These are phyloP conservation scores for Parastagonospora nodorum DNA, from an alignment of 2,329 filamentous ascomycete genomes.

Conservation along the genomic window DNA sequence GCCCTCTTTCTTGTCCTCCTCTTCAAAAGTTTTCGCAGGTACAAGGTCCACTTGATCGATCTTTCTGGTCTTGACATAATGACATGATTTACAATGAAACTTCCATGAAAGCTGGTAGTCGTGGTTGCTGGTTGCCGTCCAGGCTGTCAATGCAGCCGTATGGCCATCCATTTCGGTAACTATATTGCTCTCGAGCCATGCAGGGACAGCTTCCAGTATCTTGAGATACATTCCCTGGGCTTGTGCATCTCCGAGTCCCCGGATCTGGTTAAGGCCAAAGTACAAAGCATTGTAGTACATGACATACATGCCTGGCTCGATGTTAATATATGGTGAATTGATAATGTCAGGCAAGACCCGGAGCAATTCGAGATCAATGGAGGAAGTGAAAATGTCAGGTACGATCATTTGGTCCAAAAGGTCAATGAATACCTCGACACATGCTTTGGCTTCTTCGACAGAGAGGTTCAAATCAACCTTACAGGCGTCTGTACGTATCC, in stretches of 20 bases:
- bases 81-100: slow-evolving; percentile 35
- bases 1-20: slow-evolving; percentile 23
- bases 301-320: slow-evolving; percentile 31
- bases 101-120: slow-evolving; percentile 38
- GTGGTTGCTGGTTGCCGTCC: slow-evolving; percentile 32
- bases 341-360: slow-evolving; percentile 28
- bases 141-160: slow-evolving; percentile 26
- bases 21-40: slow-evolving; percentile 24
- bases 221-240: slow-evolving; percentile 31
- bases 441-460: slow-evolving; percentile 20
- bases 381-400: slow-evolving; percentile 19
- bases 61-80: slow-evolving; percentile 22
- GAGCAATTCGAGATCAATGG: slow-evolving; percentile 22
- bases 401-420: slow-evolving; percentile 21
- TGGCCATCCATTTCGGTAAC: slow-evolving; percentile 24
- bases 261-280: slow-evolving; percentile 23
- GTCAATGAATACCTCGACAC: slow-evolving; percentile 26
- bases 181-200: slow-evolving; percentile 26
- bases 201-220: slow-evolving; percentile 31
- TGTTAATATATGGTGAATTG: slow-evolving; percentile 30
- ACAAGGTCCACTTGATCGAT: slow-evolving; percentile 27
- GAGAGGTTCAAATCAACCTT: slow-evolving; percentile 19
- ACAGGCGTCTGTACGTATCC: slow-evolving; percentile 19
- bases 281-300: slow-evolving; percentile 36
- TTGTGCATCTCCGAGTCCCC: slow-evolving; percentile 17